Percentiles rank a stretch among this genome's conserved stretches.
Conservation (phyloP, 306 rosid genomes). For the Lathyrus tuberosus region DNA sequence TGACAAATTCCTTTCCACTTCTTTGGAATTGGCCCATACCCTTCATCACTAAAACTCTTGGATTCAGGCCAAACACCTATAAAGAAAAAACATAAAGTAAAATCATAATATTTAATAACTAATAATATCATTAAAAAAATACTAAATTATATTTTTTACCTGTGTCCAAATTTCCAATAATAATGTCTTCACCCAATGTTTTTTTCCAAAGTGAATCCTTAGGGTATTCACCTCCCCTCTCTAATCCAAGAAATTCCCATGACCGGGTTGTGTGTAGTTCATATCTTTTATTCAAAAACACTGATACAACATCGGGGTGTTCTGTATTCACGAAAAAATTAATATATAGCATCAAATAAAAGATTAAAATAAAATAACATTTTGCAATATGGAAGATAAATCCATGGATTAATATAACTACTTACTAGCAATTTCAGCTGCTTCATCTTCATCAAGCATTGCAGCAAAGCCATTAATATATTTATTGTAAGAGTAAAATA, state of each 20-base stretch:
- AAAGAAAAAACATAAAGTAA: background rate
- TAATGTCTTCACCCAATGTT: conserved; percentile 59
- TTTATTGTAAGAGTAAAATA: conserved; percentile 65
- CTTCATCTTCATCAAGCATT: conserved; percentile 62
- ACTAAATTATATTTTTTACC: conserved; percentile 42
- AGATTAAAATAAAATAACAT: background rate
- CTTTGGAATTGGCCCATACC: conserved; percentile 59
- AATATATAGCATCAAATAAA: background rate
- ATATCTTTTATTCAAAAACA: conserved; percentile 47
- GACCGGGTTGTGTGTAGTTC: conserved; percentile 68
- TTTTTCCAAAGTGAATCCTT: conserved; percentile 49
- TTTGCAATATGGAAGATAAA: background rate
- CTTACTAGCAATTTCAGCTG: conserved; percentile 51
- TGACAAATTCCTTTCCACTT: conserved; percentile 66
- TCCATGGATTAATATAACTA: background rate
- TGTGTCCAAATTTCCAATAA: conserved; percentile 71
- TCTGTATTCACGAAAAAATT: conserved; percentile 37
- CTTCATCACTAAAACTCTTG: conserved; percentile 66
- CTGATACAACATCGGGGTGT: conserved; percentile 57
- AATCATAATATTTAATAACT: background rate
- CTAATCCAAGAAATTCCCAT: conserved; percentile 67
- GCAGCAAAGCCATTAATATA: conserved; percentile 84
- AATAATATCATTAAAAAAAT: background rate
- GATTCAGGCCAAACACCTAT: conserved; percentile 89
- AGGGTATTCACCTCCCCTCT: conserved; percentile 28